Evolutionary conservation across 345 rosid genomes (phyloP), one percentile per base, ranked within the genome.

Genomic region (Turritis glabra): DNA sequence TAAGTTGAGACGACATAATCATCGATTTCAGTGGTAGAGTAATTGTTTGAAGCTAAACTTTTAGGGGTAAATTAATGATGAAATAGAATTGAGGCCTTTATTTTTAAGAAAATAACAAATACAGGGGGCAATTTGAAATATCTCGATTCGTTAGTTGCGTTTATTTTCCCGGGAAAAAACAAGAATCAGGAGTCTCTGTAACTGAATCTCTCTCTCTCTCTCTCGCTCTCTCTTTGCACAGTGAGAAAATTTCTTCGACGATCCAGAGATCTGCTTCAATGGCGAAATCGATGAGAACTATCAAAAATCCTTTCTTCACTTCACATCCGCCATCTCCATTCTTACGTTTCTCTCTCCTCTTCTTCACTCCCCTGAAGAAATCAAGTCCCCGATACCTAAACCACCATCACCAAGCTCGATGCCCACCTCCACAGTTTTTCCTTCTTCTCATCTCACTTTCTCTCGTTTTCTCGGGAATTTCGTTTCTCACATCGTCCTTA

Each of bases 261-360:
- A 14, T 19, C 2, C 4, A 22, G 40, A 63, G 80, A 67, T 77
- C 81, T 64, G 77, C 81, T 62, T 74, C 62, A 53, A 85, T 82
- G 92, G 86, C 86, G 73, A 90, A 83, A 86, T 80, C 82, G 29
- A 69, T 57, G 66, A 83, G 86, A 44, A 88, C 52, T 37, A 59
- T 76, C 55, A 86, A 80, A 74, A 85, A 84, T 52, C 84, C 84
- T 0, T 72, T 82, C 67, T n/a, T 73, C 57, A 63, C 82, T 2
- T 6, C 72, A 21, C 69, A 80, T 37, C 50, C 80, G 7, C 79
- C 92, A 41, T 77, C 85, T 14, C 84, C 88, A 4, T 75, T 79
- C 30, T 77, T 76, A 64, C 80, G 79, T 73, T 37, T 61, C 62
- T 83, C 89, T 2, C 74, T 84, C 41, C 84, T 87, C 50, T 82